Evolutionary conservation across 2,329 filamentous ascomycete species (phyloP), one percentile per base, ranked within the genome.

Genomic region (Sclerotinia trifoliorum): DNA sequence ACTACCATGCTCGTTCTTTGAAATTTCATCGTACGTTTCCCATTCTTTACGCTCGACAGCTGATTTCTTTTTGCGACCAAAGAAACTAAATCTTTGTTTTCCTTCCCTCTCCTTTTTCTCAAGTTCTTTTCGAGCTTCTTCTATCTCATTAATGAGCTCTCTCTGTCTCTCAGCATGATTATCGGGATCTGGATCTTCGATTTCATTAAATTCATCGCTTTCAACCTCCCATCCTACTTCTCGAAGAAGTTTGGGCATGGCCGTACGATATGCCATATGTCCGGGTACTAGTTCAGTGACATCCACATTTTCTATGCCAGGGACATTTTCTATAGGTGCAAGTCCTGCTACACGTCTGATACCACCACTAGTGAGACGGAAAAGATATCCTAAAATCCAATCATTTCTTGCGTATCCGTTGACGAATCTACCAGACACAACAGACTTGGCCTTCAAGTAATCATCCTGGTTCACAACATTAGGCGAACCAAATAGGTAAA

Each of bases 331-430:
- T 3, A 98, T 85, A 1, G 90, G 84, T 0, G 88, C 91, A 54
- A 99, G 85, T 17, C 95, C 95, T 6, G 94, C 94, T 1, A 99
- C 87, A 26, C 90, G 88, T 79, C 93, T 90, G 75, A 98, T 94
- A 55, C 95, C 95, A 72, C 95, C 95, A 73, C 90, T 91, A 3
- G 95, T 99, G 54, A 97, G 86, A 19, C 95, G 91, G 84, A 99
- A 99, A 1, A 99, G 87, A 77, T 99, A 99, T 70, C 90, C 93
- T 62, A 99, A 80, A 75, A 99, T 98, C 95, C 95, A 99, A 80
- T 99, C 95, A 77, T 95, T 97, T 60, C 86, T 90, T 73, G 95
- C 92, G 80, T 94, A 99, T 21, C 92, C 95, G 76, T 97, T 99
- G 72, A 99, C 88, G 73, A 98, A 97, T 54, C 94, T 87, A n/a